Evolutionary conservation across 2,329 filamentous ascomycete species (phyloP).

Genomic region (Coniella vitis): DNA sequence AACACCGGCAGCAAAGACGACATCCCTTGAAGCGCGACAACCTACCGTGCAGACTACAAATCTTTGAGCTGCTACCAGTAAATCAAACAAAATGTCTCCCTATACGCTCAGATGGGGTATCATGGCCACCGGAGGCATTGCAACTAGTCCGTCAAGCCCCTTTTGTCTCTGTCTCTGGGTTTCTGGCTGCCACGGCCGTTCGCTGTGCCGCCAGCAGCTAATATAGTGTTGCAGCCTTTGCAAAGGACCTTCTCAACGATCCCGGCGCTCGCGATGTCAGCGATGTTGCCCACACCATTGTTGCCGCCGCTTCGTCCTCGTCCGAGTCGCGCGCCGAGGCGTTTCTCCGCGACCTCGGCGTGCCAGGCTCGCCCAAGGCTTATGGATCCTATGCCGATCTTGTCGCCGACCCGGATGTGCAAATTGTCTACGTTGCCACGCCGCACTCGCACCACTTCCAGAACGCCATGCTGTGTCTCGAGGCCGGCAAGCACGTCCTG

Average conservation of each 20-base stretch:
- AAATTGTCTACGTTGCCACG: slow-evolving; percentile 84
- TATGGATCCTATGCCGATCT: slow-evolving; percentile 81
- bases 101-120: slow-evolving; percentile 53
- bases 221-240: slow-evolving; percentile 44
- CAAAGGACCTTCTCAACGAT: slow-evolving; percentile 71
- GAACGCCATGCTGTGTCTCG: slow-evolving; percentile 76
- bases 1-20: background rate
- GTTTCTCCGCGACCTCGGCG: slow-evolving; percentile 66
- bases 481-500: slow-evolving; percentile 79
- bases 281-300: slow-evolving; percentile 70
- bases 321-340: slow-evolving; percentile 61
- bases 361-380: slow-evolving; percentile 59
- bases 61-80: background rate
- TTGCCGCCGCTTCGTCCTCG: slow-evolving; percentile 73
- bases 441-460: slow-evolving; percentile 93
- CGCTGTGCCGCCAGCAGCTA: background rate
- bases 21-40: too few species aligned
- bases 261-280: slow-evolving; percentile 60
- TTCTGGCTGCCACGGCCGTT: background rate
- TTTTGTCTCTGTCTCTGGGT: too few species aligned
- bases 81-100: slow-evolving; percentile 32
- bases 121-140: slow-evolving; percentile 54
- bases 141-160: slow-evolving; percentile 21
- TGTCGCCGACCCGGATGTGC: slow-evolving; percentile 69
- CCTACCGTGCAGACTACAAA: background rate